These are phyloP conservation scores for Trichoderma gamsii DNA, from an alignment of 495 filamentous ascomycete genomes.

Conservation along the genomic window DNA sequence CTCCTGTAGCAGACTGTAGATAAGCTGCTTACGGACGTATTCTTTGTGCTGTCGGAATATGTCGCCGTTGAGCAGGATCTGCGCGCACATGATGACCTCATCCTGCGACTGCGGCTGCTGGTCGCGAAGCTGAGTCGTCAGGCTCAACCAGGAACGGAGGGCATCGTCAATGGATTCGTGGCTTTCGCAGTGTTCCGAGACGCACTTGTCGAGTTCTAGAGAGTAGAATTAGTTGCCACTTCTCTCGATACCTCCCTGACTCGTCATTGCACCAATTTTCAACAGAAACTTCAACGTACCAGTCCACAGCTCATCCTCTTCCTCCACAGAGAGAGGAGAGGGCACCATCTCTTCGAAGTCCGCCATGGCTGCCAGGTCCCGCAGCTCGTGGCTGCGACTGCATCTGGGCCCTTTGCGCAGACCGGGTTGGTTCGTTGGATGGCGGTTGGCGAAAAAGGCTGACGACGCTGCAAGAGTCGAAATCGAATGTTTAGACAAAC, in stretches of 20 bases:
- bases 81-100: constrained; percentile 77
- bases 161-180: constrained; percentile 79
- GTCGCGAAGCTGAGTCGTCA: constrained; percentile 74
- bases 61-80: constrained; percentile 66
- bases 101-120: constrained; percentile 78
- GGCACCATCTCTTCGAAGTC: constrained; percentile 53
- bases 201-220: constrained; percentile 74
- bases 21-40: constrained; percentile 88
- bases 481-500: background rate
- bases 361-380: constrained; percentile 34
- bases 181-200: constrained; percentile 63
- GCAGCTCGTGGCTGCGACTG: constrained; percentile 4
- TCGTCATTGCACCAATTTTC: background rate
- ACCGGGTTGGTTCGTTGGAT: background rate
- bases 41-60: constrained; percentile 70
- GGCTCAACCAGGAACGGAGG: constrained; percentile 73
- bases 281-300: constrained; percentile 46
- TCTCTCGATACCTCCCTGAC: background rate
- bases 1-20: constrained; percentile 88
- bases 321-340: constrained; percentile 54
- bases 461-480: background rate
- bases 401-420: constrained; percentile 15
- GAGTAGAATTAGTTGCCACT: background rate
- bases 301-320: constrained; percentile 89
- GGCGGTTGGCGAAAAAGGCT: background rate